phyloP scores from a whole-genome alignment of 805 yeast species.

The Saccharomyces mikatae region DNA sequence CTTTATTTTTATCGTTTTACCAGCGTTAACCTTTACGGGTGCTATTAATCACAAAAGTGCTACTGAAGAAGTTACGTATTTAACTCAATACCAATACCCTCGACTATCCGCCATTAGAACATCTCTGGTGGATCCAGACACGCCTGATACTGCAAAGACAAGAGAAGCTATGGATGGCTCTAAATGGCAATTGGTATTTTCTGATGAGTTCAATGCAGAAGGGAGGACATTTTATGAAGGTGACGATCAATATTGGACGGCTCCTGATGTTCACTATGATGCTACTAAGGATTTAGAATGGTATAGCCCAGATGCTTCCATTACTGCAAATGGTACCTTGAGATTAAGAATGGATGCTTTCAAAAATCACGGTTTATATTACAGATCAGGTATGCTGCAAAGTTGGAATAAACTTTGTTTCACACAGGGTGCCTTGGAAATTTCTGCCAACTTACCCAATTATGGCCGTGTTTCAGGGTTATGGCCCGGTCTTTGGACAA shows the following conservation, averaged over 20 bases:
- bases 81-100: slow-evolving; percentile 43
- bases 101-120: slow-evolving; percentile 43
- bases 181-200: slow-evolving; percentile 67
- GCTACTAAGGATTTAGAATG: slow-evolving; percentile 86
- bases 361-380: slow-evolving; percentile 65
- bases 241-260: slow-evolving; percentile 84
- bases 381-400: slow-evolving; percentile 84
- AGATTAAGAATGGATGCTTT: slow-evolving; percentile 67
- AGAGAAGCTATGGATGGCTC: slow-evolving; percentile 51
- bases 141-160: slow-evolving; percentile 41
- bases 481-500: slow-evolving; percentile 93
- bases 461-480: slow-evolving; percentile 67
- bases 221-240: slow-evolving; percentile 84
- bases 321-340: slow-evolving; percentile 64
- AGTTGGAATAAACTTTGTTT: slow-evolving; percentile 84
- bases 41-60: slow-evolving; percentile 31
- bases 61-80: slow-evolving; percentile 29
- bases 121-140: slow-evolving; percentile 48
- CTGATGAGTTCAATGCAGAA: slow-evolving; percentile 80
- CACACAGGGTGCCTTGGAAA: slow-evolving; percentile 71
- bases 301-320: slow-evolving; percentile 85
- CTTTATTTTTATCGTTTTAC: slow-evolving; percentile 62
- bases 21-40: slow-evolving; percentile 77
- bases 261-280: slow-evolving; percentile 69
- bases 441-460: slow-evolving; percentile 68